phyloP scores from a whole-genome alignment of 148 eudicot genomes.

The Camellia japonica region DNA sequence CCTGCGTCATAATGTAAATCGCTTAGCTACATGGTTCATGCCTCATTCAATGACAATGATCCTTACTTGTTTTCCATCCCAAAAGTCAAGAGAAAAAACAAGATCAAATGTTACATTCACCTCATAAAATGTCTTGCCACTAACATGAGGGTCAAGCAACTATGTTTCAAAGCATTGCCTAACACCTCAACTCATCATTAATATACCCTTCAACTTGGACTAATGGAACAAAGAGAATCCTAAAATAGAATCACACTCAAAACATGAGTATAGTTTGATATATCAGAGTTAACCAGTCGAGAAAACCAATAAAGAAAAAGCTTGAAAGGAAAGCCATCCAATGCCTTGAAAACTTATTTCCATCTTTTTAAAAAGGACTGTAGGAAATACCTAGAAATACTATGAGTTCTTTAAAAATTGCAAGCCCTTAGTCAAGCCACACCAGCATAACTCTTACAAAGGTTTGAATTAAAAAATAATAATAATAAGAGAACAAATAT shows the following conservation, averaged over 20 bases:
- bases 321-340: no score
- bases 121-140: neutral
- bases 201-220: no score
- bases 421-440: conserved; percentile 7
- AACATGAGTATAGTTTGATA: no score
- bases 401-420: neutral
- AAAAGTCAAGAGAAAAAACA: neutral
- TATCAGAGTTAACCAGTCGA: no score
- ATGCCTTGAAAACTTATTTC: no score
- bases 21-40: neutral
- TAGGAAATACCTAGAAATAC: neutral
- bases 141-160: neutral
- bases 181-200: no score
- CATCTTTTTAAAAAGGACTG: no score
- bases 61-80: neutral
- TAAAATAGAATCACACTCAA: no score
- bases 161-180: no score
- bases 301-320: no score
- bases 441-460: neutral
- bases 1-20: neutral
- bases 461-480: neutral
- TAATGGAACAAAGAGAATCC: no score
- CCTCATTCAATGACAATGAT: no score
- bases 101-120: neutral
- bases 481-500: neutral